These are phyloP conservation scores for Fragaria vesca DNA, from an alignment of 306 rosid genomes.

Conservation along the genomic window DNA sequence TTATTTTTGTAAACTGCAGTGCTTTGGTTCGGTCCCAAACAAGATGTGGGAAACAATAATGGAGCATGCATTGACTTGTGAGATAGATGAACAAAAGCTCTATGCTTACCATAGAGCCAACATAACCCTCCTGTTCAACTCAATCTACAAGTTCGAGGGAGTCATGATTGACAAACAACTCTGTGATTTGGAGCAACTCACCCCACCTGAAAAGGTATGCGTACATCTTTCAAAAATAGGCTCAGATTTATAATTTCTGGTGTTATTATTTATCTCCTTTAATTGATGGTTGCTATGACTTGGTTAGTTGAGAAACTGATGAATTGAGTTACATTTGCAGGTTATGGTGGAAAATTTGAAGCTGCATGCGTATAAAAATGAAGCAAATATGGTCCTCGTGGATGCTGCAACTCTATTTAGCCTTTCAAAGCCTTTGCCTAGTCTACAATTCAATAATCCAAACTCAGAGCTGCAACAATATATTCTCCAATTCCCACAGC, in stretches of 20 bases:
- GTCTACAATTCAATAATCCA: slow-evolving; percentile 18
- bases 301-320: slow-evolving; percentile 11
- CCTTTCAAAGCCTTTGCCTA: slow-evolving; percentile 21
- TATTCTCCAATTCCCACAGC: slow-evolving; percentile 17
- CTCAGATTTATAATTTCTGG: no score
- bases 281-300: neutral
- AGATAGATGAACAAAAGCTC: slow-evolving; percentile 26
- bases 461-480: slow-evolving; percentile 25
- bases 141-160: slow-evolving; percentile 8
- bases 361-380: slow-evolving; percentile 17
- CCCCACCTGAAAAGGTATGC: slow-evolving; percentile 24
- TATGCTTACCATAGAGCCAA: neutral
- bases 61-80: slow-evolving; percentile 50
- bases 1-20: slow-evolving; percentile 37
- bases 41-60: slow-evolving; percentile 42
- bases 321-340: slow-evolving; percentile 9
- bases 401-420: slow-evolving; percentile 18
- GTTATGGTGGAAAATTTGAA: slow-evolving; percentile 20
- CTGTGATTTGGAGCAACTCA: slow-evolving; percentile 5
- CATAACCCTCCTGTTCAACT: slow-evolving; percentile 3
- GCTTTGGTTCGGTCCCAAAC: slow-evolving; percentile 32
- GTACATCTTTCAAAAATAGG: no score
- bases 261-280: neutral
- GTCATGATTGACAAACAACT: neutral
- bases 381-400: slow-evolving; percentile 18